phyloP scores from a whole-genome alignment of 345 rosid genomes.

The Excoecaria cochinchinensis region DNA sequence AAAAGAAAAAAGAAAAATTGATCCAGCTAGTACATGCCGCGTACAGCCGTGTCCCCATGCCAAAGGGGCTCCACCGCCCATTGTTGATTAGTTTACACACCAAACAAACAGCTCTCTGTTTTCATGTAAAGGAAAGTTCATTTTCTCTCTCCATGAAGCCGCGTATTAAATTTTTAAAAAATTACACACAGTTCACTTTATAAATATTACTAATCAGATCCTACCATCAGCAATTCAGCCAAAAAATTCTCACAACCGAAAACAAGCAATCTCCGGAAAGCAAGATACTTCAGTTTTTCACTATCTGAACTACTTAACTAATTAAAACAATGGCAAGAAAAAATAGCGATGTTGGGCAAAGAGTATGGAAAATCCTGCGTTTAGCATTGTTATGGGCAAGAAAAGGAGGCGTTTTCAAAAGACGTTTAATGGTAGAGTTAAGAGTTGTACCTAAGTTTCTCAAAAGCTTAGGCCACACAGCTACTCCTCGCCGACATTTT shows the following conservation, averaged over 20 bases:
- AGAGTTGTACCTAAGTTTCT: slow-evolving; percentile 54
- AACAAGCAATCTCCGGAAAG: neutral
- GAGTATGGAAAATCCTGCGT: slow-evolving; percentile 58
- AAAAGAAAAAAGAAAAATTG: neutral
- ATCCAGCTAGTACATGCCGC: slow-evolving; percentile 17
- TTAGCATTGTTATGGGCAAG: slow-evolving; percentile 63
- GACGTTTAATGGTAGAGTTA: slow-evolving; percentile 49
- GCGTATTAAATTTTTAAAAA: slow-evolving; percentile 13
- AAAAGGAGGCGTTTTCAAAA: slow-evolving; percentile 66
- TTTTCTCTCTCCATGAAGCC: neutral
- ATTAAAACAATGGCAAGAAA: slow-evolving; percentile 34
- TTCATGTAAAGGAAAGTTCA: neutral
- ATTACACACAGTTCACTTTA: neutral
- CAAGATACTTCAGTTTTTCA: neutral
- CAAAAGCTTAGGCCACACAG: slow-evolving; percentile 35
- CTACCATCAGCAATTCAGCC: neutral
- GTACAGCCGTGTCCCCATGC: slow-evolving; percentile 23
- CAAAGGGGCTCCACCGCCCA: slow-evolving; percentile 18
- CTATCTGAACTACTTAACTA: neutral
- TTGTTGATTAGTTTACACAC: slow-evolving; percentile 13
- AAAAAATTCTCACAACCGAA: neutral
- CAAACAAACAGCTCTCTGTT: neutral
- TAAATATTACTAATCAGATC: neutral
- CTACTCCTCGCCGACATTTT: slow-evolving; percentile 23
- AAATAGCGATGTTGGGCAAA: slow-evolving; percentile 19